Base-by-base conservation (phyloP, 73 alveolate species). In the Paramecium caudatum region DNA sequence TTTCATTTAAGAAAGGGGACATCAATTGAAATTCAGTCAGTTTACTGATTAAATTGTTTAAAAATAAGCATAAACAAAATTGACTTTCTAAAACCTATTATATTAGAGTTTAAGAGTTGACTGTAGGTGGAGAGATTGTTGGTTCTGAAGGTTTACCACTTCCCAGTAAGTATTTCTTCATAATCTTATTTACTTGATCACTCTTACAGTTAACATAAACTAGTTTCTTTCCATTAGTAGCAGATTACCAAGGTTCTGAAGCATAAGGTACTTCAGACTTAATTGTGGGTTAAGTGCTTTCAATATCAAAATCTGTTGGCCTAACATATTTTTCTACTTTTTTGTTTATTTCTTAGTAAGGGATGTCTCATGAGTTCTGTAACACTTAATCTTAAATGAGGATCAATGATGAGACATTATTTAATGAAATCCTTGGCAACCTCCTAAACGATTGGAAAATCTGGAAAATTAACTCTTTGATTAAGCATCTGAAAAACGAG, bases 401-500 rank as follows among this genome's bases (percentile, higher is more conserved):
- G 70, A 19, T 49, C 70, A 12, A 49, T 49, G 1, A 49, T 49
- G 19, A 49, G 33, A 49, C 70, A 49, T 7, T 49, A 49, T 49
- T 49, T 49, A 3, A 49, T 49, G 19, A 49, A 49, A 3, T 49
- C 70, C 15, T 49, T 49, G 19, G 19, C 70, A 19, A 15, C 19
- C 8, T 49, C 70, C 5, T 32, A 49, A 21, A 49, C 70, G 5
- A 16, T 1, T 49, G 70, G 70, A 16, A 17, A 49, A 49, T 49
- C 41, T 21, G 70, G 70, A 19, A 49, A 49, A 13, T 6, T 3
- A 17, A 49, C 70, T 0, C 41, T 49, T 49, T 17, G 19, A 49
- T 63, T 46, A n/a, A 46, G 47, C 82, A 82, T 33, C 47, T 48
- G 34, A 3, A 30, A 47, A 7, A 82, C 49, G 19, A 85, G 50